Evolutionary conservation across 805 yeast species (phyloP).

Genomic region (Metschnikowia amazonensis): DNA sequence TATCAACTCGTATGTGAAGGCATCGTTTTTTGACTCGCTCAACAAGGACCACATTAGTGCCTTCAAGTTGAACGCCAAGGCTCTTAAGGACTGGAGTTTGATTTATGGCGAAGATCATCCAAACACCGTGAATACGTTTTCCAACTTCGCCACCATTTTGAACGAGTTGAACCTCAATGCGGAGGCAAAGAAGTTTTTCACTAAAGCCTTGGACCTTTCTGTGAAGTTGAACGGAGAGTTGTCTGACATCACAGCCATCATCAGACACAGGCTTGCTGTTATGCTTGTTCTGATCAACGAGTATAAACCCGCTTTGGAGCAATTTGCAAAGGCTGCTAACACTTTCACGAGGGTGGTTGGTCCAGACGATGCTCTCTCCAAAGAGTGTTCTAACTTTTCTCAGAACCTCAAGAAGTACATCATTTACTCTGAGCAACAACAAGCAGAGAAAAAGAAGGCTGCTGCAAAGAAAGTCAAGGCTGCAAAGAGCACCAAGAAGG

Average conservation of each 20-base stretch:
- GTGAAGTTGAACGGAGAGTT: conserved; percentile 50
- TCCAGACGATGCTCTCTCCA: conserved; percentile 60
- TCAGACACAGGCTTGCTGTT: conserved; percentile 59
- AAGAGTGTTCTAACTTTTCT: conserved; percentile 64
- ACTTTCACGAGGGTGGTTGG: conserved; percentile 61
- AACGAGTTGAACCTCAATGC: conserved; percentile 46
- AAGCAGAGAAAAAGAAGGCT: conserved; percentile 28
- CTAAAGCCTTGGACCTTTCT: conserved; percentile 51
- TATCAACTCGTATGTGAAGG: conserved; percentile 63
- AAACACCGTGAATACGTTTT: conserved; percentile 57
- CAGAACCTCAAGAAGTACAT: conserved; percentile 51
- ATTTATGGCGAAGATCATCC: conserved; percentile 68
- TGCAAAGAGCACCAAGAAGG: conserved; percentile 19
- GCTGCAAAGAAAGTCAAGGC: conserved; percentile 19
- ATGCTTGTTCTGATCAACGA: conserved; percentile 50
- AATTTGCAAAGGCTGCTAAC: conserved; percentile 52
- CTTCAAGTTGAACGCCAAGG: conserved; percentile 56
- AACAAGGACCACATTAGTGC: conserved; percentile 58
- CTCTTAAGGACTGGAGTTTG: conserved; percentile 54
- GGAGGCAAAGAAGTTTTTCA: conserved; percentile 52
- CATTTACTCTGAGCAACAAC: conserved; percentile 41
- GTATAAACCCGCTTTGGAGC: conserved; percentile 52
- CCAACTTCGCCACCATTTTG: conserved; percentile 58
- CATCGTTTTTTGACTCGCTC: conserved; percentile 67
- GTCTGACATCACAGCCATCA: conserved; percentile 59